Base-by-base conservation (phyloP, 345 rosid genomes). In the Psidium guajava region DNA sequence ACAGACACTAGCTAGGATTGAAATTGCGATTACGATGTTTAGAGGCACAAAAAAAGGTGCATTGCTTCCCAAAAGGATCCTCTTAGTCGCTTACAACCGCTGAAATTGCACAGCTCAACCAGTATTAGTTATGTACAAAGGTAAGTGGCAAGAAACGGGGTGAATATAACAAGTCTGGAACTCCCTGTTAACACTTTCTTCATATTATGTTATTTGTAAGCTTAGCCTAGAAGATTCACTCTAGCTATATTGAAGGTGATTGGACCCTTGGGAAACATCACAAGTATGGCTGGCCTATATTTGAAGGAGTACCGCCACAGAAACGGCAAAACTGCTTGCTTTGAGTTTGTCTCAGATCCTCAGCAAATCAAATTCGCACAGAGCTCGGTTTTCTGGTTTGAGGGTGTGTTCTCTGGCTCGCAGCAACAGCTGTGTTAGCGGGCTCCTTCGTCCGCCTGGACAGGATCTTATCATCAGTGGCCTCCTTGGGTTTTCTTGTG, bases 371-470 rank as follows among this genome's bases (percentile, higher is more conserved):
- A 69, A 69, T 32, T 32, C 24, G 21, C 77, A 69, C 77, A 69
- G 40, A 69, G 77, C 27, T 56, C 28, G 25, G 42, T 25, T 83
- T 83, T 14, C 47, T 69, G 47, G 47, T 36, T 36, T 32, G 77
- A 8, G 13, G 77, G 77, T 5, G 24, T 69, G 77, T 69, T 69
- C 77, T 69, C 77, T 69, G 77, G 47, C 77, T 69, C 0, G 47
- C 47, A 36, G 77, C 77, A 69, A 32, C 47, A 36, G 47, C 77
- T 69, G 55, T 25, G 40, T 28, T 58, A 16, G 75, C n/a, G 3
- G 91, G 81, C 52, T 81, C 87, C 77, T 87, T 89, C 82, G 84
- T 87, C 77, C 49, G 87, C 83, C 64, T 88, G 50, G 82, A 85
- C 82, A 82, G 88, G 73, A 27, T 83, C 81, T 80, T 88, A 6